Evolutionary conservation across 2,329 filamentous ascomycete genomes (phyloP).

Genomic region (Fusarium sp.): DNA sequence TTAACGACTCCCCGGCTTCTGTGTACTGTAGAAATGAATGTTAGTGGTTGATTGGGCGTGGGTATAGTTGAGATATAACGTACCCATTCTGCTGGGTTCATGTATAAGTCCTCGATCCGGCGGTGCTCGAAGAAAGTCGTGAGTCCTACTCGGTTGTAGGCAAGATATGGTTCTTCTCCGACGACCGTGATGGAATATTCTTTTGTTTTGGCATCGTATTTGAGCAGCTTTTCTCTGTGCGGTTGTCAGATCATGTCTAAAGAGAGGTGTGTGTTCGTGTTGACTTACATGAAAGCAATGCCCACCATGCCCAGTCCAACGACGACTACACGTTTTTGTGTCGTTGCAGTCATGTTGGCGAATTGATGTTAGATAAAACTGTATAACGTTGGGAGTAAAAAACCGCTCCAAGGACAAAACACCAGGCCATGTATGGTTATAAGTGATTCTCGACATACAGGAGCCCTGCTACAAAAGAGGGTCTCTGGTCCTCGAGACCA

Average conservation of each 20-base stretch:
- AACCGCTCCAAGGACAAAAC: neutral
- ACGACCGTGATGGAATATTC: slow-evolving; percentile 87
- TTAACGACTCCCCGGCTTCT: slow-evolving; percentile 72
- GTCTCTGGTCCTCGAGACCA: slow-evolving; percentile 16
- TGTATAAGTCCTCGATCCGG: slow-evolving; percentile 84
- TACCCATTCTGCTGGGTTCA: slow-evolving; percentile 87
- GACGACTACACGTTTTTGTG: slow-evolving; percentile 74
- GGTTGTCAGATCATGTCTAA: slow-evolving; percentile 13
- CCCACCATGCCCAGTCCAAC: slow-evolving; percentile 94
- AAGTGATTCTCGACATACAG: slow-evolving; percentile 17
- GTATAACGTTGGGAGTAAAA: neutral
- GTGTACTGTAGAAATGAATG: slow-evolving; percentile 64
- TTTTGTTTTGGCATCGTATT: slow-evolving; percentile 77
- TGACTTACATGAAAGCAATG: slow-evolving; percentile 82
- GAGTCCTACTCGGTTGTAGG: slow-evolving; percentile 90
- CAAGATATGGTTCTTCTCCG: slow-evolving; percentile 86
- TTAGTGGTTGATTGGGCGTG: slow-evolving; percentile 9
- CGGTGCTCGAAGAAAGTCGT: slow-evolving; percentile 91
- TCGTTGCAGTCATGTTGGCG: slow-evolving; percentile 31
- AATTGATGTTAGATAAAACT: neutral
- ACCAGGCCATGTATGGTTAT: slow-evolving; percentile 25
- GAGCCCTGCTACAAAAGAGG: slow-evolving; percentile 26
- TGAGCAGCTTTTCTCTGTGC: slow-evolving; percentile 83
- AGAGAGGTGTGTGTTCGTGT: neutral
- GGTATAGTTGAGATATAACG: neutral